Evolutionary conservation across 768 basidiomycete genomes (phyloP), one percentile per base, ranked within the genome.

Genomic region (Tylopilus vinaceipallidus): DNA sequence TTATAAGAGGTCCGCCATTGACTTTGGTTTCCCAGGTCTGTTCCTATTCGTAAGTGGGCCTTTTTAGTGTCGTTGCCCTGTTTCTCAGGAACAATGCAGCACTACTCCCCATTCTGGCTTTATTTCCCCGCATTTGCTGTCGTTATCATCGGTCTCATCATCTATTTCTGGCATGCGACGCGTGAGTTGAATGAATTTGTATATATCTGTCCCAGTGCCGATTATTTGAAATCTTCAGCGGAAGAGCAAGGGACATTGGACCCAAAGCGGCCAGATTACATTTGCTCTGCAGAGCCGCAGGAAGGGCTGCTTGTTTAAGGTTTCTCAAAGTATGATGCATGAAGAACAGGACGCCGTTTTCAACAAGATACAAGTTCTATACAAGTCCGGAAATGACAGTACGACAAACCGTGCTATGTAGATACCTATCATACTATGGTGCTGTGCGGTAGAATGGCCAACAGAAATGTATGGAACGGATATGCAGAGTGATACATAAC

Each of bases 121-220:
- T 93, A 94, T 75, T 94, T 94, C 70, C 72, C 84, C 52, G 78
- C 91, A 0, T 94, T 87, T 59, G 75, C 68, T 1, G 73, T 92
- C 13, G 82, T 91, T 52, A 64, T 93, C 37, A 29, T 72, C 12
- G 91, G 91, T 3, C 77, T 94, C 5, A 72, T 94, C 59, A 78
- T 84, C 32, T 94, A 93, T 70, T 93, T 93, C 73, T 94, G 91
- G 90, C 73, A 79, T 65, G 80, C 85, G 7, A 84, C 84, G 30
- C 91, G 90, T 91, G 71, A 60, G 90, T 77, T 17, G 19, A 30
- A 44, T 42, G 29, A n/a, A 32, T 23, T 23, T 45, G 26, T 42
- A 9, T 19, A 9, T 17, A 13, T 17, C 16, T 41, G 27, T 10
- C 32, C 3, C 27, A 12, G 42, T 37, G 45, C 43, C 66, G 17